A percentile compares a stretch with the other conserved stretches of the same genome.
Conservation (phyloP, 495 filamentous ascomycete genomes). For the Hypoxylon perforatum region DNA sequence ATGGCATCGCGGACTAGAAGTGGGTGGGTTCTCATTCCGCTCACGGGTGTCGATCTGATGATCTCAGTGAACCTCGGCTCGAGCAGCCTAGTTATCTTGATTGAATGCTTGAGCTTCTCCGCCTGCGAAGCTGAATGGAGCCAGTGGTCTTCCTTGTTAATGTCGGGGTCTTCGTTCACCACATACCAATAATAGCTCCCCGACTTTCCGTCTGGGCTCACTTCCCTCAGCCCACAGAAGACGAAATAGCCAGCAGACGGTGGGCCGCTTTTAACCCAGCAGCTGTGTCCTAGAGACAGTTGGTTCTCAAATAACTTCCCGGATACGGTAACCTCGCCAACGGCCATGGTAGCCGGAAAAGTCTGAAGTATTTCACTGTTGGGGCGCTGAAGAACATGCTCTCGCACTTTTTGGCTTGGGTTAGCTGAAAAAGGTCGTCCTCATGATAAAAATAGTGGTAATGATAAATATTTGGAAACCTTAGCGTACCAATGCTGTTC, state of each 20-base stretch:
- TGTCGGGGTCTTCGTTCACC: conserved; percentile 13
- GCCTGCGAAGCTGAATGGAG: conserved; percentile 24
- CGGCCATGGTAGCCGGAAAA: conserved; percentile 27
- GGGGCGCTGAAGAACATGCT: conserved; percentile 40
- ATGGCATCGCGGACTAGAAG: conserved; percentile 36
- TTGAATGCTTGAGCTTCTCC: conserved; percentile 35
- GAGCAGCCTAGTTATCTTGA: conserved; percentile 23
- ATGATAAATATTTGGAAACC: background rate
- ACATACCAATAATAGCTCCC: conserved; percentile 47
- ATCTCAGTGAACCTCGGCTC: conserved; percentile 35
- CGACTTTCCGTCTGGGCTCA: conserved; percentile 28
- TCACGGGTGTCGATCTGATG: conserved; percentile 31
- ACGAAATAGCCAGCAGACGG: conserved; percentile 17
- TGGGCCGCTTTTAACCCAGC: conserved; percentile 15
- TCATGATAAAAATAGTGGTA: background rate
- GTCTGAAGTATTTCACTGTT: conserved; percentile 39
- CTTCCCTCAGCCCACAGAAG: conserved; percentile 45
- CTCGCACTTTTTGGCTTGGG: conserved; percentile 34
- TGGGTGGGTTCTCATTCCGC: conserved; percentile 3
- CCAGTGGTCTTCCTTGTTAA: conserved; percentile 41
- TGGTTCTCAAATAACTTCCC: conserved; percentile 42
- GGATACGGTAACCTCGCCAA: conserved; percentile 39
- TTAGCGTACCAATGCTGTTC: conserved; percentile 43
- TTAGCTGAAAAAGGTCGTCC: conserved; percentile 3
- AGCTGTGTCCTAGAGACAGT: conserved; percentile 45